Conservation (phyloP, 1,284 basidiomycete genomes). For the Mycosarcoma mackinlayi region DNA sequence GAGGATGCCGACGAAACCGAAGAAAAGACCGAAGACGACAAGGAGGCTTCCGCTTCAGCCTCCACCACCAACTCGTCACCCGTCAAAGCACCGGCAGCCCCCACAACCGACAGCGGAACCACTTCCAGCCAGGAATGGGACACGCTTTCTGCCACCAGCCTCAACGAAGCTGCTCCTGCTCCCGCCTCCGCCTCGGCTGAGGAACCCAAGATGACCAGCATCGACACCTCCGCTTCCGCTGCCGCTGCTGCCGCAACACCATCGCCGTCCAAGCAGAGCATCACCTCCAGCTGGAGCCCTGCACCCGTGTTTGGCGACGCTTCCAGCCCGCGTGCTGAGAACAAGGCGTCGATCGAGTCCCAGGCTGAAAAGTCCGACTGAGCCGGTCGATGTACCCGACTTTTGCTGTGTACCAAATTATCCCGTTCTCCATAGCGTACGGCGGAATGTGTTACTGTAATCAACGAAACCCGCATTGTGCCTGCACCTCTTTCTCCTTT, state of each 20-base stretch:
- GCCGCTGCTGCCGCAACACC: conserved; percentile 15
- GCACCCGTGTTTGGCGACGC: conserved; percentile 30
- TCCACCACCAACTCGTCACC: conserved; percentile 16
- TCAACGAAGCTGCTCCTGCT: conserved; percentile 43
- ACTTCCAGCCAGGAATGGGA: conserved; percentile 62
- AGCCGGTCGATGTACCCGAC: too few species aligned
- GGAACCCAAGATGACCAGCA: conserved; percentile 26
- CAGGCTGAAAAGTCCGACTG: conserved; percentile 12
- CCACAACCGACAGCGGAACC: conserved; percentile 46
- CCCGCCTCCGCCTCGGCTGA: conserved; percentile 18
- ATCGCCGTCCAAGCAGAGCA: conserved; percentile 37
- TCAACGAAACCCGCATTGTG: too few species aligned
- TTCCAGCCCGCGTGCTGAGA: conserved; percentile 31
- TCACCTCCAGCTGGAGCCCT: conserved; percentile 35
- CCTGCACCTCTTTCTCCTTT: too few species aligned
- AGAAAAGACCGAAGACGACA: conserved; percentile 13
- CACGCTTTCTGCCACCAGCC: conserved; percentile 45
- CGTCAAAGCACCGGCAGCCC: conserved; percentile 13
- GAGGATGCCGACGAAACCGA: conserved; percentile 8
- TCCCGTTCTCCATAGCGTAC: too few species aligned
- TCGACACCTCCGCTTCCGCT: conserved; percentile 29
- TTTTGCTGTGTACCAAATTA: too few species aligned
- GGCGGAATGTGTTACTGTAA: too few species aligned
- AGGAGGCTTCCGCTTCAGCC: conserved; percentile 20
- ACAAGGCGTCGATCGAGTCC: conserved; percentile 16